Conservation (phyloP, 2,329 filamentous ascomycete genomes). For the Atkinsonella hypoxylon region DNA sequence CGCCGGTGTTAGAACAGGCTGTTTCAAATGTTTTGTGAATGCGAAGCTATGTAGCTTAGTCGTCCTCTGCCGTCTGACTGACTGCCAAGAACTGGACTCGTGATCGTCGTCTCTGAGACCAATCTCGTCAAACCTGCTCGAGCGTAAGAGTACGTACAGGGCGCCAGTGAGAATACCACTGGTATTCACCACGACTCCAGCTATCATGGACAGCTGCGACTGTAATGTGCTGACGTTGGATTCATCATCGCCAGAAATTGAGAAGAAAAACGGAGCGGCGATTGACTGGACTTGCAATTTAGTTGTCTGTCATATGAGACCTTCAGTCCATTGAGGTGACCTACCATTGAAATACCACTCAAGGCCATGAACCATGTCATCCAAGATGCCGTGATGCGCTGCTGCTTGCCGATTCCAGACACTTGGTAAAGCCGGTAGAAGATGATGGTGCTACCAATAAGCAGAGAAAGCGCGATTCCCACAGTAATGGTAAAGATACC, state of each 20-base stretch:
- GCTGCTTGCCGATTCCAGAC: conserved; percentile 41
- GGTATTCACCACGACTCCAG: conserved; percentile 53
- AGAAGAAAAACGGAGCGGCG: conserved; percentile 52
- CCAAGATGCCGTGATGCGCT: conserved; percentile 51
- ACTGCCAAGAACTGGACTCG: conserved; percentile 33
- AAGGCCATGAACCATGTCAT: conserved; percentile 58
- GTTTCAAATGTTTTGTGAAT: conserved; percentile 12
- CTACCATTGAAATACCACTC: conserved; percentile 44
- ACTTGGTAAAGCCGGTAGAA: conserved; percentile 45
- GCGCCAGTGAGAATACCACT: conserved; percentile 54
- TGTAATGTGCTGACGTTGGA: conserved; percentile 21
- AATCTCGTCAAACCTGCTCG: conserved; percentile 46
- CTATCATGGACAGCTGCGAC: conserved; percentile 46
- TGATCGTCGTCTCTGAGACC: conserved; percentile 25
- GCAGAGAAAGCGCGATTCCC: conserved; percentile 35
- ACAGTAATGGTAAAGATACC: conserved; percentile 43
- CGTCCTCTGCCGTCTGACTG: conserved; percentile 3
- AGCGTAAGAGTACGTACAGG: conserved; percentile 55
- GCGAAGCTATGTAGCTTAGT: conserved; percentile 7
- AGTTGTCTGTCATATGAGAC: neutral
- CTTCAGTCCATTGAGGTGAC: conserved; percentile 15
- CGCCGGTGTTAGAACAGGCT: conserved; percentile 8
- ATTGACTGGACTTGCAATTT: conserved; percentile 31
- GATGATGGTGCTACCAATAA: conserved; percentile 39
- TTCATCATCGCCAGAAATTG: conserved; percentile 34